Conservation (phyloP, 352 stramenopile genomes). For the Phytophthora meadii region DNA sequence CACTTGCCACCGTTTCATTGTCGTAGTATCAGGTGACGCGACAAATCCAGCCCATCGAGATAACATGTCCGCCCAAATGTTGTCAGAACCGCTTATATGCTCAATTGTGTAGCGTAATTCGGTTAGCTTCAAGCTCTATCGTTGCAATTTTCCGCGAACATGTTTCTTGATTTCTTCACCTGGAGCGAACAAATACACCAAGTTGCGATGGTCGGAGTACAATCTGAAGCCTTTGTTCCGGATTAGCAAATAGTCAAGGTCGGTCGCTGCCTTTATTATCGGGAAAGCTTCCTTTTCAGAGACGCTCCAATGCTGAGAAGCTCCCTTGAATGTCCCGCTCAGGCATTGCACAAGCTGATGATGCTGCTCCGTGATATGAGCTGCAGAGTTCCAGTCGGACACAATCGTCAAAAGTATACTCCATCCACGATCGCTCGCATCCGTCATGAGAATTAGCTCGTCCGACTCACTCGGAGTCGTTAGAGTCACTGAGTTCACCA, state of each 20-base stretch:
- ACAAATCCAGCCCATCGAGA: neutral
- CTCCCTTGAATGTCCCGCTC: neutral
- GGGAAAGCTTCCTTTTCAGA: conserved; percentile 2
- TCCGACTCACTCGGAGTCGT: neutral
- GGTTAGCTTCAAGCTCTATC: neutral
- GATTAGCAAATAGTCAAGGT: neutral
- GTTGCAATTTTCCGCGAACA: neutral
- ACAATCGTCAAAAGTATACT: neutral
- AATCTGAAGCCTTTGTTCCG: neutral
- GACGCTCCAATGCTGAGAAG: neutral
- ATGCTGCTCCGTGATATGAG: neutral
- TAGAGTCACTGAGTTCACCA: neutral
- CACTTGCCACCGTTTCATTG: no score
- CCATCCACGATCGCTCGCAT: neutral
- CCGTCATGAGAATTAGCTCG: neutral
- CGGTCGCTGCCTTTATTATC: neutral
- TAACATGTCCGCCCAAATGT: neutral
- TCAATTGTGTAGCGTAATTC: neutral
- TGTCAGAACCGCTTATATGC: neutral
- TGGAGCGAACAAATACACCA: neutral
- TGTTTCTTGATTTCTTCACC: neutral
- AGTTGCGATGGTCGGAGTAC: neutral
- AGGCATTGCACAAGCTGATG: neutral
- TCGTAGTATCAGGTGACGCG: no score
- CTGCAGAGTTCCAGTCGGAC: neutral